phyloP scores from a whole-genome alignment of 768 basidiomycete genomes.

The Cystofilobasidium macerans region DNA sequence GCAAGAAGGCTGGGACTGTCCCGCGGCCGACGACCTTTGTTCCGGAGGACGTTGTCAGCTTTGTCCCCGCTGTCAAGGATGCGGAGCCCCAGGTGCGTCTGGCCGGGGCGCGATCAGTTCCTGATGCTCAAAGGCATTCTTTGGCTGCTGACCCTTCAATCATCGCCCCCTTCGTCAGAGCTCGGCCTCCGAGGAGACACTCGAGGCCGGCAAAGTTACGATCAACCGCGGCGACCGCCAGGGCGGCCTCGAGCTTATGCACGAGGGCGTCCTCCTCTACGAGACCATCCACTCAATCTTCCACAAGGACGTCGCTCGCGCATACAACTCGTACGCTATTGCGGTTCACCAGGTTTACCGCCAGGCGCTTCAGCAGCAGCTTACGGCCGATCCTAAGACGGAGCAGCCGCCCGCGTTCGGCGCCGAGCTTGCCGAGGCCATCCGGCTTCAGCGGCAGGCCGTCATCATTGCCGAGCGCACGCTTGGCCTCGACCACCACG shows the following conservation, averaged over 20 bases:
- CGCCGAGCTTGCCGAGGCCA: conserved; percentile 37
- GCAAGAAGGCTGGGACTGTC: conserved; percentile 30
- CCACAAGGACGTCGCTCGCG: conserved; percentile 41
- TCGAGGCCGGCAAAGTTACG: conserved; percentile 38
- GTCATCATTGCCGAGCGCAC: conserved; percentile 42
- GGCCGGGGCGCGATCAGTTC: no score
- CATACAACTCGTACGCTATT: conserved; percentile 41
- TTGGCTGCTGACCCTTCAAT: background rate
- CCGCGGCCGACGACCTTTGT: conserved; percentile 34
- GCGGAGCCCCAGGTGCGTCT: conserved; percentile 37
- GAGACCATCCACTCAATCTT: conserved; percentile 42
- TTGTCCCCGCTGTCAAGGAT: conserved; percentile 40
- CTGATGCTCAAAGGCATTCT: background rate
- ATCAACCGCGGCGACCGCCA: conserved; percentile 38
- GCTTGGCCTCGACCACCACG: conserved; percentile 39
- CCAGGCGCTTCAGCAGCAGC: conserved; percentile 35
- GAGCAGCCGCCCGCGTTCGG: conserved; percentile 33
- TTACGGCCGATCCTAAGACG: conserved; percentile 30
- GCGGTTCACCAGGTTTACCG: conserved; percentile 38
- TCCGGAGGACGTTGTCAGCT: conserved; percentile 40
- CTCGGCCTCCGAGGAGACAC: conserved; percentile 39
- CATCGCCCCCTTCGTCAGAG: conserved; percentile 29
- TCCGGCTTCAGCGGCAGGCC: conserved; percentile 40
- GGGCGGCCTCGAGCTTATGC: conserved; percentile 40
- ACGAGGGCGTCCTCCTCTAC: conserved; percentile 40